These are phyloP conservation scores for Chaetomium strumarium DNA, from an alignment of 2,329 filamentous ascomycete genomes.

Conservation along the genomic window DNA sequence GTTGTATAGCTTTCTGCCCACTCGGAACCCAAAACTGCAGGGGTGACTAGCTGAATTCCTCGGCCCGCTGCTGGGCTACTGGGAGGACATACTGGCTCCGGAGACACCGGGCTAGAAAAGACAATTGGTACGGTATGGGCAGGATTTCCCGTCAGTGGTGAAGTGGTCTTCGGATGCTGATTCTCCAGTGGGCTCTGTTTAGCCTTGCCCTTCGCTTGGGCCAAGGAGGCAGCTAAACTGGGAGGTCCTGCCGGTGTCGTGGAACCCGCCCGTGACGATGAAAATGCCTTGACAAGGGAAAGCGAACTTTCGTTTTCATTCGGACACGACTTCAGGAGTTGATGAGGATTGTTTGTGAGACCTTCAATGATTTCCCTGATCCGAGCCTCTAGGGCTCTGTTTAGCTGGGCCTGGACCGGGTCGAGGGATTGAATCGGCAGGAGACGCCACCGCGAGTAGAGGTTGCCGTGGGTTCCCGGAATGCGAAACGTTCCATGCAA, in stretches of 20 bases:
- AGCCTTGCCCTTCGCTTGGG: neutral
- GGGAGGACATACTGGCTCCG: neutral
- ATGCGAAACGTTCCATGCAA: slow-evolving; percentile 37
- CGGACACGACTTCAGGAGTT: neutral
- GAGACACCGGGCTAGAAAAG: neutral
- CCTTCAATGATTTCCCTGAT: neutral
- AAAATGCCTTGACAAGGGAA: slow-evolving; percentile 1
- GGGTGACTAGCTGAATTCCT: neutral
- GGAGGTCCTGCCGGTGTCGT: neutral
- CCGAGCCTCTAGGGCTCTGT: slow-evolving; percentile 3
- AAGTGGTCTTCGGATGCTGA: neutral
- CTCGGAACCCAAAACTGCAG: neutral
- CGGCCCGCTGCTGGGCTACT: too few relatives aligned
- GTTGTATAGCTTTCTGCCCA: neutral
- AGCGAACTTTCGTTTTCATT: slow-evolving; percentile 20
- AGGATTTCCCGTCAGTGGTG: neutral
- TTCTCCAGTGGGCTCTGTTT: too few relatives aligned
- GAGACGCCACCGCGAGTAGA: slow-evolving; percentile 43
- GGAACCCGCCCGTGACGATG: slow-evolving; percentile 6
- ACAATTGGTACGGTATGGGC: neutral
- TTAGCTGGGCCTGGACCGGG: slow-evolving; percentile 1
- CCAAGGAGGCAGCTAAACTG: neutral
- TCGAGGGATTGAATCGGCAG: slow-evolving; percentile 26
- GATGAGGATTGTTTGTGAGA: neutral
- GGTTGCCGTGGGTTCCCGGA: slow-evolving; percentile 37